These are phyloP conservation scores for Leishmania aethiopica DNA, from an alignment of 208 protist genomes.

Conservation along the genomic window DNA sequence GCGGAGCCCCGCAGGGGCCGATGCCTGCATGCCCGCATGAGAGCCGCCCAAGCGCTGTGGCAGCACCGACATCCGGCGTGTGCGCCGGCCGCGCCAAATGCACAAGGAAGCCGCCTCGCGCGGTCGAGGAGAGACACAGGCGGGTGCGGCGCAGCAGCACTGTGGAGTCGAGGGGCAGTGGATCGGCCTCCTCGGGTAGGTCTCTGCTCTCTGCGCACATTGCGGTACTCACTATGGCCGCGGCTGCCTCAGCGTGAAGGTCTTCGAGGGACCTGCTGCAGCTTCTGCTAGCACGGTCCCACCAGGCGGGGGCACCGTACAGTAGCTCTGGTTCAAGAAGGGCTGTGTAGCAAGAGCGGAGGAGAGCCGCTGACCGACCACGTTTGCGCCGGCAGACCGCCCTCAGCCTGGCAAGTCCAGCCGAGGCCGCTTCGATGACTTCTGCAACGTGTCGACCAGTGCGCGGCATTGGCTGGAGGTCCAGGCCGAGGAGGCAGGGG, in stretches of 20 bases:
- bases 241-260: not conserved
- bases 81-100: not conserved
- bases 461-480: not conserved
- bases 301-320: not conserved
- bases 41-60: not conserved
- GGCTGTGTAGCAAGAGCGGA: not conserved
- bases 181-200: not conserved
- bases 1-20: not conserved
- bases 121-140: too few relatives aligned
- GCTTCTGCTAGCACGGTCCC: not conserved
- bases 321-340: not conserved
- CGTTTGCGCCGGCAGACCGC: not conserved
- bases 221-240: not conserved
- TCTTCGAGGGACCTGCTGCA: not conserved
- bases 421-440: not conserved
- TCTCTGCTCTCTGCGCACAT: not conserved
- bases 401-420: not conserved
- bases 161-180: not conserved
- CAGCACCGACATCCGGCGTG: not conserved
- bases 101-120: not conserved
- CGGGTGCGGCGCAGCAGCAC: not conserved
- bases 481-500: not conserved
- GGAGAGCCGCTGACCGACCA: not conserved
- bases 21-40: not conserved
- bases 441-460: not conserved